Conservation (phyloP, 2,329 filamentous ascomycete species). For the Talaromyces funiculosus region DNA sequence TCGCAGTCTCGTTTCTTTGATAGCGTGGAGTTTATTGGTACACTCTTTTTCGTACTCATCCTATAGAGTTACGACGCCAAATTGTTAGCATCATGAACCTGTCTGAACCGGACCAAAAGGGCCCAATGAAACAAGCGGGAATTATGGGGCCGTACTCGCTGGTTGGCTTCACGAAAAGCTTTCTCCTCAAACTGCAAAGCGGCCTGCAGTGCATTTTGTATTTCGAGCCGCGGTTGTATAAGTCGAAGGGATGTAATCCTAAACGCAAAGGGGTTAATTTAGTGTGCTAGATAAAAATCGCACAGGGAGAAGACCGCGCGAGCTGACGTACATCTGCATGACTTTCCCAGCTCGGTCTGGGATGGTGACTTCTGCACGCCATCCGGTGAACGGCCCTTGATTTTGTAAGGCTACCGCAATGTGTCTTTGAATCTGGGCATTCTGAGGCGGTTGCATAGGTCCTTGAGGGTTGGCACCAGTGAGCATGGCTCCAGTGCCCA, state of each 20-base stretch:
- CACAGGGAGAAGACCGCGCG: neutral
- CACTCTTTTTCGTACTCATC: conserved; percentile 41
- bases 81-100: neutral
- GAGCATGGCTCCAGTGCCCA: conserved; percentile 31
- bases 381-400: conserved; percentile 41
- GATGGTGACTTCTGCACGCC: conserved; percentile 38
- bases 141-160: conserved; percentile 23
- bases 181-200: conserved; percentile 43
- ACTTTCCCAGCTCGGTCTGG: conserved; percentile 39
- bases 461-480: conserved; percentile 26
- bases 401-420: conserved; percentile 35
- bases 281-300: neutral
- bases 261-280: neutral
- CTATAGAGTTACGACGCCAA: conserved; percentile 19
- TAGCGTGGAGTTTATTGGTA: conserved; percentile 40
- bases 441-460: conserved; percentile 32
- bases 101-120: neutral
- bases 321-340: conserved; percentile 38
- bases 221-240: conserved; percentile 38
- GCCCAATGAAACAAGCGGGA: neutral
- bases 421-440: conserved; percentile 33
- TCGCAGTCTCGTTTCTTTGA: conserved; percentile 40
- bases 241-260: conserved; percentile 44
- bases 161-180: conserved; percentile 37
- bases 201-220: conserved; percentile 34